Conservation (phyloP, 352 stramenopile species). For the Pythium sp. region DNA sequence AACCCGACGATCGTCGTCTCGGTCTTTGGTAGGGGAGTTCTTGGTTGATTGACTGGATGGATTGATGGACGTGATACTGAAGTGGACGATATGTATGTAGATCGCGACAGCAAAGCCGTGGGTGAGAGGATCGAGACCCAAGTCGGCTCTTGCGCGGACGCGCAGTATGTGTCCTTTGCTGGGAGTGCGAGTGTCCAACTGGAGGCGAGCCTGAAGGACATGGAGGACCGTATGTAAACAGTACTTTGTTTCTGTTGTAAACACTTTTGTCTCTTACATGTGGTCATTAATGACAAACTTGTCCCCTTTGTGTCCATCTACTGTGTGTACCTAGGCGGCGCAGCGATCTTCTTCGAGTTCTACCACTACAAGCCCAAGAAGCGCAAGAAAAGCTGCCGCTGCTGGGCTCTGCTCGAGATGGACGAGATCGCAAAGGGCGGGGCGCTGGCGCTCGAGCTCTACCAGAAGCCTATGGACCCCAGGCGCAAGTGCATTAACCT, state of each 20-base stretch:
- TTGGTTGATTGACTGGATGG: background rate
- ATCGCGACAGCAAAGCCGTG: conserved; percentile 46
- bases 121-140: conserved; percentile 54
- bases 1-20: conserved; percentile 68
- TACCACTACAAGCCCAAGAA: conserved; percentile 80
- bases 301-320: background rate
- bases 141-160: conserved; percentile 32
- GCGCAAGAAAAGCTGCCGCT: conserved; percentile 73
- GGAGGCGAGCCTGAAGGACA: conserved; percentile 41
- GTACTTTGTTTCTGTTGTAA: background rate
- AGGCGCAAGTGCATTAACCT: conserved; percentile 64
- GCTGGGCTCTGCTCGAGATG: conserved; percentile 70
- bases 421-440: conserved; percentile 44
- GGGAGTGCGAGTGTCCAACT: conserved; percentile 30
- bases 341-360: conserved; percentile 66
- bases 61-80: background rate
- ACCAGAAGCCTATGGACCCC: conserved; percentile 67
- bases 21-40: conserved; percentile 35
- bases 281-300: background rate
- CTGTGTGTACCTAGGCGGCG: conserved; percentile 30
- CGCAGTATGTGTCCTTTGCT: conserved; percentile 53
- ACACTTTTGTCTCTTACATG: background rate
- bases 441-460: conserved; percentile 53
- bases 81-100: conserved; percentile 15
- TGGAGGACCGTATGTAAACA: conserved; percentile 40